Conservation (phyloP, 306 rosid species). For the Acacia melanoxylon region DNA sequence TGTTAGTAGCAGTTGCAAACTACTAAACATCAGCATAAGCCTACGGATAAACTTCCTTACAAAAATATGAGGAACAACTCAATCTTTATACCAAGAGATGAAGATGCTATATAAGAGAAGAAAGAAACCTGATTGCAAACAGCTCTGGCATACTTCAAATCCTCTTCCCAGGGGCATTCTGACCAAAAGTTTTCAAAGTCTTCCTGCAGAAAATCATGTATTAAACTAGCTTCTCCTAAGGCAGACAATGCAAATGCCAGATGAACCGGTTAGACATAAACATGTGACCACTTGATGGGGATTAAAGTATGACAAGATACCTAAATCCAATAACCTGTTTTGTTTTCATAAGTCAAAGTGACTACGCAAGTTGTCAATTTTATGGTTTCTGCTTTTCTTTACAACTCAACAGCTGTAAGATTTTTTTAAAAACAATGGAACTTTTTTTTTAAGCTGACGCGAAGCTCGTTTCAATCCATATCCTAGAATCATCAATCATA, state of each 20-base stretch:
- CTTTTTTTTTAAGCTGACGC: background rate
- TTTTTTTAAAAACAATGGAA: background rate
- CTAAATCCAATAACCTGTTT: background rate
- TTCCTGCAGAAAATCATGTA: conserved; percentile 61
- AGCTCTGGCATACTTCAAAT: conserved; percentile 78
- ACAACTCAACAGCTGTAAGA: background rate
- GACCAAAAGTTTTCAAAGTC: conserved; percentile 96
- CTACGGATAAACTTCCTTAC: background rate
- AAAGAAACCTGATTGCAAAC: conserved; percentile 74
- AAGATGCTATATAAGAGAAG: background rate
- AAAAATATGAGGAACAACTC: background rate
- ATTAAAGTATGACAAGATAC: background rate
- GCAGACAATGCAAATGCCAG: background rate
- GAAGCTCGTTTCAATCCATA: background rate
- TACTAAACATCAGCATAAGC: background rate
- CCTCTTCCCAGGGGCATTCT: conserved; percentile 97
- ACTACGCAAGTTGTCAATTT: background rate
- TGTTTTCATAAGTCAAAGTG: background rate
- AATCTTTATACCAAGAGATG: background rate
- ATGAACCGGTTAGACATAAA: background rate
- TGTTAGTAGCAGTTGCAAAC: background rate
- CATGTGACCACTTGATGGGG: background rate
- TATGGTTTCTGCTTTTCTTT: background rate
- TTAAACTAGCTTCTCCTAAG: conserved; percentile 8
- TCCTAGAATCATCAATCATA: background rate